Percentiles rank a stretch among this genome's conserved stretches.
phyloP scores from a whole-genome alignment of 179 eudicot species.

The Drosera spatulata region DNA sequence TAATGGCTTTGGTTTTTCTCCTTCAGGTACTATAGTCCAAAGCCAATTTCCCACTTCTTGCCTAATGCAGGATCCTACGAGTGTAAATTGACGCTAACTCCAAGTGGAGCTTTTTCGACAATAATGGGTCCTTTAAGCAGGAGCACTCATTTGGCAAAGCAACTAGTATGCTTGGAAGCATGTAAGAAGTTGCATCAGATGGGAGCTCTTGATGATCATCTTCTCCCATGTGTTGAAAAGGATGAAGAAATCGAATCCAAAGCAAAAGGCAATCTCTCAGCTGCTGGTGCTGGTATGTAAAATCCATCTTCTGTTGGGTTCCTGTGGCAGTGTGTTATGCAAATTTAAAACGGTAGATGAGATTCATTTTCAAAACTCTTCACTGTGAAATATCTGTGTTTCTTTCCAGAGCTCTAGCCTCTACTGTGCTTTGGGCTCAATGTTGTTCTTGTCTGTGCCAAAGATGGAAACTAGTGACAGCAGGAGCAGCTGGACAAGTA shows the following conservation, averaged over 20 bases:
- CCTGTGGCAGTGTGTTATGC: no score
- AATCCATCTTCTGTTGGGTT: neutral
- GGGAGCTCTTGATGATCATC: constrained; percentile 54
- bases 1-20: constrained; percentile 1
- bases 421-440: no score
- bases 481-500: no score
- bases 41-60: constrained; percentile 32
- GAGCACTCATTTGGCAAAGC: constrained; percentile 24
- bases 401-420: no score
- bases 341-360: no score
- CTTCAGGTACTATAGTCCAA: constrained; percentile 35
- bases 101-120: constrained; percentile 44
- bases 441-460: no score
- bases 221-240: constrained; percentile 31
- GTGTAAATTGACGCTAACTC: constrained; percentile 37
- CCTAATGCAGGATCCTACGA: constrained; percentile 22
- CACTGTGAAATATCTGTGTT: no score
- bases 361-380: no score
- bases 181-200: constrained; percentile 54
- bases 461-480: no score
- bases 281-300: constrained; percentile 43
- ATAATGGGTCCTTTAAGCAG: constrained; percentile 33
- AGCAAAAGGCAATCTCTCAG: constrained; percentile 16
- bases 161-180: constrained; percentile 50
- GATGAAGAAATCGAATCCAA: constrained; percentile 19